Evolutionary conservation across 208 protist species (phyloP), one percentile per base, ranked within the genome.

Genomic region (Giardia duodenalis): DNA sequence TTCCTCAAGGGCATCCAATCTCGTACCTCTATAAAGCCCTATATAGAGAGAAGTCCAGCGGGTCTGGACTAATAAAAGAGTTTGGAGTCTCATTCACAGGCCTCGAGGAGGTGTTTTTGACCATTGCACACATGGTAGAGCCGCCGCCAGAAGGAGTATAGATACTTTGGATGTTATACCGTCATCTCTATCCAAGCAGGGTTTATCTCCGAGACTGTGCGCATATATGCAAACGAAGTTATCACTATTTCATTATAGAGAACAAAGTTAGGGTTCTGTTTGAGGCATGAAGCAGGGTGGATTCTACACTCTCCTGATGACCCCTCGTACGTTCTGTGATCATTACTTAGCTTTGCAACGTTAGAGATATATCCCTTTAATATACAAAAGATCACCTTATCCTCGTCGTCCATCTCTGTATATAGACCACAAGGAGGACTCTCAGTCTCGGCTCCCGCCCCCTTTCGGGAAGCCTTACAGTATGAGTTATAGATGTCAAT

Each of bases 21-120:
- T 46, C 45, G 47, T 67, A n/a, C 47, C 19, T 92, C 19, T 92
- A 67, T 45, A 10, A 92, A 43, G 47, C 89, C n/a, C 10, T 47
- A 2, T 45, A 10, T 19, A 19, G 39, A 45, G 19, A 46, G 4
- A 46, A 67, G 47, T 3, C 44, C 19, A 46, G 89, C 22, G 89
- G 48, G 43, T 4, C 1, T 30, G 39, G 89, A 46, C 4, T 67
- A 22, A 67, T 46, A 44, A 22, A 67, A 67, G 89, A 92, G 43
- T 92, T 92, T 45, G 47, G 89, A 4, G 19, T 92, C 42, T 22
- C 30, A 3, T 92, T 92, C 89, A 67, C 89, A 4, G 48, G 89
- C 48, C 43, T 92, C 3, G 89, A 92, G 43, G 45, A 92, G 43
- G 89, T 92, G 44, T 67, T 92, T 10, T 45, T 92, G 19, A 92